phyloP scores from a whole-genome alignment of 1,284 basidiomycete species.

The Xerocomus alliaceus region DNA sequence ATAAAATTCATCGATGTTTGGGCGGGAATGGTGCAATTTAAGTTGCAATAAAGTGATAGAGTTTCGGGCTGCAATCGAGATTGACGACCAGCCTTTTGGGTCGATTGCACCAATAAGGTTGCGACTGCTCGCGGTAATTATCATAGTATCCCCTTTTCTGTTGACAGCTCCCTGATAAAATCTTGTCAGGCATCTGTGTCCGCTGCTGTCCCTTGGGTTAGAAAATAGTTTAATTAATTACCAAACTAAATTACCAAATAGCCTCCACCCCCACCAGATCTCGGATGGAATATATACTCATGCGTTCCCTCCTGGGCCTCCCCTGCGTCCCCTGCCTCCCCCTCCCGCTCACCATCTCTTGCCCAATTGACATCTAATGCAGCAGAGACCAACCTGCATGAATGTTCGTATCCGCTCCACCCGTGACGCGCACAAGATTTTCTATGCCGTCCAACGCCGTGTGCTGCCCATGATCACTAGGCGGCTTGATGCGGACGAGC shows the following conservation, averaged over 20 bases:
- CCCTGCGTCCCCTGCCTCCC: conserved; percentile 3
- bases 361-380: conserved; percentile 46
- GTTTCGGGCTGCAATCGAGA: conserved; percentile 45
- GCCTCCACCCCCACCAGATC: conserved; percentile 38
- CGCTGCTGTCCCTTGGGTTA: conserved; percentile 23
- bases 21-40: conserved; percentile 28
- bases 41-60: conserved; percentile 51
- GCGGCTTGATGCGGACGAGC: conserved; percentile 78
- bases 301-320: conserved; percentile 15
- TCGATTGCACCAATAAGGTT: conserved; percentile 47
- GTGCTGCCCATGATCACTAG: conserved; percentile 76
- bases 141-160: conserved; percentile 30
- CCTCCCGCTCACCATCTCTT: conserved; percentile 7
- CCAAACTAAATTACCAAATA: conserved; percentile 42
- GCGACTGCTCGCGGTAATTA: conserved; percentile 39
- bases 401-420: conserved; percentile 77
- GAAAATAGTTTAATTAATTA: conserved; percentile 51
- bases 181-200: conserved; percentile 20
- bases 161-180: conserved; percentile 34
- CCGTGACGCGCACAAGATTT: conserved; percentile 80
- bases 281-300: conserved; percentile 42
- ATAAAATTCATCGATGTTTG: conserved; percentile 7
- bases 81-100: conserved; percentile 49
- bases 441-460: conserved; percentile 71
- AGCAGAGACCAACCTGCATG: conserved; percentile 71